A percentile compares a stretch with the other conserved stretches of the same genome.
Evolutionary conservation across 495 filamentous ascomycete species (phyloP).

Genomic region (Penicillium maclennaniae): DNA sequence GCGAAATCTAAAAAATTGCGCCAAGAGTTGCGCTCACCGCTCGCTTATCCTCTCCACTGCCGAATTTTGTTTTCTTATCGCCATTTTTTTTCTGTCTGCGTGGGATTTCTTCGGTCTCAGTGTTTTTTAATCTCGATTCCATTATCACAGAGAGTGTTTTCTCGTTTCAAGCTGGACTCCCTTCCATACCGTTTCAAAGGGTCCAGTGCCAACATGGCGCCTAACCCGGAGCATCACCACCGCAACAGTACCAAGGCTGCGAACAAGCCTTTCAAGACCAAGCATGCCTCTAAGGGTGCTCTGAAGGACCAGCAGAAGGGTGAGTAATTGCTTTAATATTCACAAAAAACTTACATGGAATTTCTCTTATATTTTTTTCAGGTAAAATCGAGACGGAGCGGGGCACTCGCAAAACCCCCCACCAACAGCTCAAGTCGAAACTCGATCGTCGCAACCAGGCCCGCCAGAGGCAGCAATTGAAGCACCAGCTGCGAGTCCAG

Average conservation of each 20-base stretch:
- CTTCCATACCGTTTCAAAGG: slow-evolving; percentile 88
- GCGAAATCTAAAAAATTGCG: slow-evolving; percentile 27
- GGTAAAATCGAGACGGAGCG: slow-evolving; percentile 61
- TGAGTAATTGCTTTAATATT: slow-evolving; percentile 26
- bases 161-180: slow-evolving; percentile 45
- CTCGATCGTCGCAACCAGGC: slow-evolving; percentile 90
- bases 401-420: slow-evolving; percentile 75
- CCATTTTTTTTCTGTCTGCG: slow-evolving; percentile 19
- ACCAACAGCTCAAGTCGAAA: slow-evolving; percentile 97
- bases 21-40: slow-evolving; percentile 31
- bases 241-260: slow-evolving; percentile 80
- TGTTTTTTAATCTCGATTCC: slow-evolving; percentile 7
- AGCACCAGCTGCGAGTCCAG: slow-evolving; percentile 73
- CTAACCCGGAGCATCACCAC: slow-evolving; percentile 70
- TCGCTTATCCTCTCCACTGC: slow-evolving; percentile 40
- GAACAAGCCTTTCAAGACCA: slow-evolving; percentile 88
- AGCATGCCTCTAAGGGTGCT: slow-evolving; percentile 81
- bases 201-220: slow-evolving; percentile 54
- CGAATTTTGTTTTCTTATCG: slow-evolving; percentile 39
- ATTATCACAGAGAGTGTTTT: slow-evolving; percentile 1
- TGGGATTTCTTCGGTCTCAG: slow-evolving; percentile 2
- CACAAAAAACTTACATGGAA: background rate
- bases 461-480: slow-evolving; percentile 75
- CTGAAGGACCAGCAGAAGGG: slow-evolving; percentile 79
- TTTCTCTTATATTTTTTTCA: slow-evolving; percentile 20